Conservation (phyloP, 108 stramenopile genomes). For the Nitzschia sp. region DNA sequence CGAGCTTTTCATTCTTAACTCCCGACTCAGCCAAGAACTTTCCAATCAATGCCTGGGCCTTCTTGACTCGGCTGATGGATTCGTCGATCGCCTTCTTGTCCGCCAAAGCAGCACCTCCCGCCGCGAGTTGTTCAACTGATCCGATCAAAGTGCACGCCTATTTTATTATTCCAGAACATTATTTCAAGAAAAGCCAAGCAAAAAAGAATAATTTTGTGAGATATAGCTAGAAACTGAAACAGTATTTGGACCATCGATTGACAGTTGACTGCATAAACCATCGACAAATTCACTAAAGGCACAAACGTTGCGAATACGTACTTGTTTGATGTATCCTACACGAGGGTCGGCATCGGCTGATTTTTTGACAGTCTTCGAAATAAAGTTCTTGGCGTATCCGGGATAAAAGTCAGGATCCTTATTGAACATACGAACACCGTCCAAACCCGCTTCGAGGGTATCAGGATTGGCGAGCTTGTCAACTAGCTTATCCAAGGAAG, state of each 20-base stretch:
- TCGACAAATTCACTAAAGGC: no score
- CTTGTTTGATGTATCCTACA: conserved; percentile 44
- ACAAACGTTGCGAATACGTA: not conserved
- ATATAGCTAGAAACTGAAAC: no score
- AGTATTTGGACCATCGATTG: no score
- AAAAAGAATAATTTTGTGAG: not conserved
- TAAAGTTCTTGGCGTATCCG: conserved; percentile 39
- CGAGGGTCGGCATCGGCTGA: conserved; percentile 27
- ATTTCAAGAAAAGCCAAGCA: not conserved
- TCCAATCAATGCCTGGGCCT: conserved; percentile 44
- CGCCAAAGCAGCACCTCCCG: conserved; percentile 23
- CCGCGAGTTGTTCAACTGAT: conserved; percentile 27
- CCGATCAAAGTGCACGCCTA: conserved; percentile 34
- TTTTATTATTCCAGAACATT: no score
- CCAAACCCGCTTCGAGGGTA: conserved; percentile 24
- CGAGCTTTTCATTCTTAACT: conserved; percentile 33
- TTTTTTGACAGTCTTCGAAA: conserved; percentile 39
- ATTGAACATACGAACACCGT: conserved; percentile 28
- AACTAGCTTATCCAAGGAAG: conserved; percentile 35
- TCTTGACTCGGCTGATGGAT: conserved; percentile 29
- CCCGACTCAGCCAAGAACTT: conserved; percentile 43
- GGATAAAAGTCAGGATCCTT: conserved; percentile 43
- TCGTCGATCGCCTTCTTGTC: conserved; percentile 26
- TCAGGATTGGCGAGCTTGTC: conserved; percentile 22
- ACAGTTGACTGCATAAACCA: no score